Evolutionary conservation across 1,284 basidiomycete genomes (phyloP), one percentile per base, ranked within the genome.

Genomic region (Cystobasidiaceae sp.): DNA sequence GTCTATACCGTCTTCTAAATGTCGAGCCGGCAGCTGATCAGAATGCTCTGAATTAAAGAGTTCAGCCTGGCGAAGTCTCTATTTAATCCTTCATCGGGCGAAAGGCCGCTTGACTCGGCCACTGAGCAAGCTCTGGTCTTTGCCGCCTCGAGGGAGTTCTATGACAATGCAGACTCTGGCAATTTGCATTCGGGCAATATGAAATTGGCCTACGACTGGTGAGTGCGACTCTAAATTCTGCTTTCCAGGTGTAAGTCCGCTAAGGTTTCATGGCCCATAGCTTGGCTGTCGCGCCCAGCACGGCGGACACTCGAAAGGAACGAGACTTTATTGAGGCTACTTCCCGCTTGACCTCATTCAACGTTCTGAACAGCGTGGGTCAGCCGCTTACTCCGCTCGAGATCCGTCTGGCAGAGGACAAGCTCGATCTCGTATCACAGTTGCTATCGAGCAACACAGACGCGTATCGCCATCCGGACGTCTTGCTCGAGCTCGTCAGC

Each of bases 141-240:
- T 25, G 76, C 84, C 4, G 85, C 85, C 46, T 92, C 90, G 6
- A 82, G 84, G 49, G 93, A 96, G 78, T 86, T 93, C 70, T 97
- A 96, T 76, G 90, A 96, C 75, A 94, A 94, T 71, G 88, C 93
- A 3, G 86, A 82, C 68, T 88, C 68, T 1, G 93, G 90, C 2
- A 97, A 96, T 73, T 87, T 91, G 73, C 88, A 91, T 71, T 83
- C 84, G 50, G 92, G 92, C 4, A 90, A 93, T 57, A 96, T 97
- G 92, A 93, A 91, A 77, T 80, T 91, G 41, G 93, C 93, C 1
- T 93, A 93, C 76, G 90, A 94, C 66, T 94, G 92, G 93, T 93
- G 75, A 74, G 83, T 34, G 23, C 28, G 11, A 17, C 27, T 5
- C 17, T n/a, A n/a, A n/a, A n/a, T n/a, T n/a, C n/a, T n/a, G n/a